Evolutionary conservation across 306 rosid species (phyloP).

Genomic region (Quercus cerris): DNA sequence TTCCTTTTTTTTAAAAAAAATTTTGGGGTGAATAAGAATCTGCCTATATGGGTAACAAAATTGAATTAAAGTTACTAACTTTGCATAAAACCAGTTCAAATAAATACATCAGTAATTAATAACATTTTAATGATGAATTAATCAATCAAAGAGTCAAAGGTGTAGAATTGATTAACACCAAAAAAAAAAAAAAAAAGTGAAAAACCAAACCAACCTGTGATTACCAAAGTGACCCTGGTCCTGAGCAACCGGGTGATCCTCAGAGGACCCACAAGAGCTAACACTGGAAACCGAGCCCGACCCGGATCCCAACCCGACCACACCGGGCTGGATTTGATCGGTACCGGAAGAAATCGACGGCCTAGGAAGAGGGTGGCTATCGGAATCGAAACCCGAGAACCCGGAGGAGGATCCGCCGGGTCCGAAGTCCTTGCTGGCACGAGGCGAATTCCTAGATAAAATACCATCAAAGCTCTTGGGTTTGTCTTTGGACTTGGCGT

Average conservation of each 20-base stretch:
- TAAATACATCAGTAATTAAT: not conserved
- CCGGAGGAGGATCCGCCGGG: not conserved
- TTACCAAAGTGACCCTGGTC: conserved; percentile 32
- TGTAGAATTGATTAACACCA: not conserved
- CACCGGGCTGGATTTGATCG: conserved; percentile 35
- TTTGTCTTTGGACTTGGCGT: conserved; percentile 20
- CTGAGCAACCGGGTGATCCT: conserved; percentile 53
- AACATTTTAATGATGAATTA: not conserved
- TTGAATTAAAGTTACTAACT: not conserved
- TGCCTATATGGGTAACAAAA: not conserved
- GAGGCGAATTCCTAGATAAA: conserved; percentile 48
- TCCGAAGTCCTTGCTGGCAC: conserved; percentile 46
- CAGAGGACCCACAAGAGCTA: conserved; percentile 72
- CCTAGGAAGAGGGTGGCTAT: conserved; percentile 64
- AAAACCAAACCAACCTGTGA: conserved; percentile 45
- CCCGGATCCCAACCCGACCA: conserved; percentile 47
- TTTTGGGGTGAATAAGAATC: too few species aligned
- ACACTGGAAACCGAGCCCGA: conserved; percentile 66
- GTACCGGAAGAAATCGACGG: conserved; percentile 48
- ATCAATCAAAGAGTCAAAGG: not conserved
- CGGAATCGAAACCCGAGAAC: conserved; percentile 12
- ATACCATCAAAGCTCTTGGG: conserved; percentile 66
- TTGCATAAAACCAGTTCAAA: not conserved
- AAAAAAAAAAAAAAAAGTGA: not conserved
- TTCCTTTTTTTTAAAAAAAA: too few species aligned